These are phyloP conservation scores for Filobasidium wieringae DNA, from an alignment of 768 basidiomycete species.

Conservation along the genomic window DNA sequence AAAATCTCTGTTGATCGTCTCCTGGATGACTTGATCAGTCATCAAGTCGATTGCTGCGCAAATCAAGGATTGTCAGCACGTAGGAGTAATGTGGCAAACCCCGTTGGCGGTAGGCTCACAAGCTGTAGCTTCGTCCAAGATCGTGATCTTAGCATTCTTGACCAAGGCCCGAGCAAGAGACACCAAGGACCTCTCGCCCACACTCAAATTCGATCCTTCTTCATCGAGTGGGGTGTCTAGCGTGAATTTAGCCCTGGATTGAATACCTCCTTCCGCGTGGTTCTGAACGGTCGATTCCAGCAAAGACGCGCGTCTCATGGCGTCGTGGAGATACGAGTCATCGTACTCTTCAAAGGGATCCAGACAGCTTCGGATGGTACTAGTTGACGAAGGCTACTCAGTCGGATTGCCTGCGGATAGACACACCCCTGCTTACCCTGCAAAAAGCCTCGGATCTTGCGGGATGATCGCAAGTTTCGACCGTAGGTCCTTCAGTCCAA, in stretches of 20 bases:
- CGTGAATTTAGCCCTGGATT: slow-evolving; percentile 50
- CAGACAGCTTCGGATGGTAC: slow-evolving; percentile 60
- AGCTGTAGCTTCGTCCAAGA: slow-evolving; percentile 65
- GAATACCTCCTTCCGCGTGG: not conserved
- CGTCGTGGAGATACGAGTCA: slow-evolving; percentile 69
- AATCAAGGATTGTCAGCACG: too few relatives aligned
- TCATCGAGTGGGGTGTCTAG: slow-evolving; percentile 72
- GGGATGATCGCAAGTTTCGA: slow-evolving; percentile 30
- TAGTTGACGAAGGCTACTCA: too few relatives aligned
- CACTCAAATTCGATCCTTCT: slow-evolving; percentile 61
- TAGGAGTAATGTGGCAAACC: too few relatives aligned
- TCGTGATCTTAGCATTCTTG: slow-evolving; percentile 68
- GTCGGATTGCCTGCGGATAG: too few relatives aligned
- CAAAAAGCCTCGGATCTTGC: slow-evolving; percentile 31
- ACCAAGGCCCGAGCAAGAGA: slow-evolving; percentile 79
- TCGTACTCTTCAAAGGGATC: slow-evolving; percentile 76
- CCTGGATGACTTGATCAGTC: slow-evolving; percentile 77
- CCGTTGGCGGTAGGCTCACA: slow-evolving; percentile 75
- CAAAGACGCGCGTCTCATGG: slow-evolving; percentile 12
- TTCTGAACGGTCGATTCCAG: not conserved
- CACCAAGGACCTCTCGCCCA: slow-evolving; percentile 60
- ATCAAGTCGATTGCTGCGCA: too few relatives aligned
- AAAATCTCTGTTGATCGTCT: slow-evolving; percentile 78
- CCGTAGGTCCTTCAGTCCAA: slow-evolving; percentile 54
- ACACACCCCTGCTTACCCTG: too few relatives aligned